Evolutionary conservation across 345 rosid genomes (phyloP).

Genomic region (Eucalyptus tenuipes): DNA sequence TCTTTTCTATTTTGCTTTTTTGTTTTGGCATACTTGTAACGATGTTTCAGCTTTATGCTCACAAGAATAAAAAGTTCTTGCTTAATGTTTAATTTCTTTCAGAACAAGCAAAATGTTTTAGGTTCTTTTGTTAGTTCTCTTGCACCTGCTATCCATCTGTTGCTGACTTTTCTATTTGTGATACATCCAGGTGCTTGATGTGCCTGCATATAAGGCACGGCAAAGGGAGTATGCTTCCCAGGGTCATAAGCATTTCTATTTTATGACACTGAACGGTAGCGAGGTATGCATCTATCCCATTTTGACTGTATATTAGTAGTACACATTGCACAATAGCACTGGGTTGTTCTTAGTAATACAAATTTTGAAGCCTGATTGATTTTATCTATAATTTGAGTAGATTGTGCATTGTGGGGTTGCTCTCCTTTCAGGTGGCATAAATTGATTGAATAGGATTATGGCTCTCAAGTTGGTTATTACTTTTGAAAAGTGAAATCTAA

Average conservation of each 20-base stretch:
- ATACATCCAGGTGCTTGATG: constrained; percentile 78
- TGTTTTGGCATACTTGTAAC: not conserved
- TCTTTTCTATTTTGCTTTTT: not conserved
- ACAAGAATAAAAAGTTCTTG: not conserved
- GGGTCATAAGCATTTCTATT: constrained; percentile 98
- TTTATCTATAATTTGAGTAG: not conserved
- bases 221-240: constrained; percentile 81
- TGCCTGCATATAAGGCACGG: constrained; percentile 71
- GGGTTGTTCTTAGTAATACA: not conserved
- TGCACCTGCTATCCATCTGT: not conserved
- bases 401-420: not conserved
- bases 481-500: not conserved
- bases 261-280: constrained; percentile 94
- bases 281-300: constrained; percentile 48
- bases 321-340: not conserved
- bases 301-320: not conserved
- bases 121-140: not conserved
- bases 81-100: not conserved
- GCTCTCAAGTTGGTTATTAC: not conserved
- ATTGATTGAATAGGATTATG: not conserved
- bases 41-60: not conserved
- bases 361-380: not conserved
- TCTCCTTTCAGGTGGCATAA: not conserved
- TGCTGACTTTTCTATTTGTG: not conserved
- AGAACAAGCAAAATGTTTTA: not conserved